Conservation (phyloP, 306 rosid genomes). For the Dalbergia cultrata region DNA sequence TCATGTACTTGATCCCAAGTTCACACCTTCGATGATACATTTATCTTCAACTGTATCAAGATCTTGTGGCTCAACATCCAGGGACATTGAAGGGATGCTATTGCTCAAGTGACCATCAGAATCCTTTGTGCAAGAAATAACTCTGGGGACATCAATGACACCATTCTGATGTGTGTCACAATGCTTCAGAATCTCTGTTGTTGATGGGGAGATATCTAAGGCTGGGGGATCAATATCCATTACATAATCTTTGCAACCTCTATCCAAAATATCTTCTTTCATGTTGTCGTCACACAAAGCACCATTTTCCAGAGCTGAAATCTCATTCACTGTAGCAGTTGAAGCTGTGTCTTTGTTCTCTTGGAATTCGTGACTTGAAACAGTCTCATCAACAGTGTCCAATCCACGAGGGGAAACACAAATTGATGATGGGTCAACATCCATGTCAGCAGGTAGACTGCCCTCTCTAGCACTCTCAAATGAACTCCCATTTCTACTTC, state of each 20-base stretch:
- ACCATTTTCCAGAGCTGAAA: slow-evolving; percentile 48
- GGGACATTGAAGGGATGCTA: slow-evolving; percentile 29
- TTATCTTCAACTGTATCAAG: slow-evolving; percentile 42
- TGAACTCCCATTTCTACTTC: slow-evolving; percentile 37
- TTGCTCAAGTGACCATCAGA: slow-evolving; percentile 16
- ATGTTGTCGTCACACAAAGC: slow-evolving; percentile 32
- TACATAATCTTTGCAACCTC: slow-evolving; percentile 39
- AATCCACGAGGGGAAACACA: slow-evolving; percentile 68
- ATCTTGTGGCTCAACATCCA: slow-evolving; percentile 34
- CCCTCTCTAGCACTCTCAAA: slow-evolving; percentile 54
- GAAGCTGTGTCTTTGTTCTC: slow-evolving; percentile 38
- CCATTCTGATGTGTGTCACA: slow-evolving; percentile 52
- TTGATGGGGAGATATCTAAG: slow-evolving; percentile 45
- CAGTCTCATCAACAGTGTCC: slow-evolving; percentile 63
- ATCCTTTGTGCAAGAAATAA: slow-evolving; percentile 32
- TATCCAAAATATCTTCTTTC: slow-evolving; percentile 39
- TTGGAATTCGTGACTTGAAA: slow-evolving; percentile 39
- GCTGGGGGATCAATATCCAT: slow-evolving; percentile 54
- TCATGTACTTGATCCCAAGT: slow-evolving; percentile 34
- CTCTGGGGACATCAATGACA: slow-evolving; percentile 43
- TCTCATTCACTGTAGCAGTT: slow-evolving; percentile 45
- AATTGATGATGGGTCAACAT: slow-evolving; percentile 65
- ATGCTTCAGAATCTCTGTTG: slow-evolving; percentile 49
- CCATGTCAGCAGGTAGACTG: slow-evolving; percentile 60
- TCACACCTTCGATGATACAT: slow-evolving; percentile 35